Base-by-base conservation (phyloP, 169 alveolate genomes). In the Theileria annulata region DNA sequence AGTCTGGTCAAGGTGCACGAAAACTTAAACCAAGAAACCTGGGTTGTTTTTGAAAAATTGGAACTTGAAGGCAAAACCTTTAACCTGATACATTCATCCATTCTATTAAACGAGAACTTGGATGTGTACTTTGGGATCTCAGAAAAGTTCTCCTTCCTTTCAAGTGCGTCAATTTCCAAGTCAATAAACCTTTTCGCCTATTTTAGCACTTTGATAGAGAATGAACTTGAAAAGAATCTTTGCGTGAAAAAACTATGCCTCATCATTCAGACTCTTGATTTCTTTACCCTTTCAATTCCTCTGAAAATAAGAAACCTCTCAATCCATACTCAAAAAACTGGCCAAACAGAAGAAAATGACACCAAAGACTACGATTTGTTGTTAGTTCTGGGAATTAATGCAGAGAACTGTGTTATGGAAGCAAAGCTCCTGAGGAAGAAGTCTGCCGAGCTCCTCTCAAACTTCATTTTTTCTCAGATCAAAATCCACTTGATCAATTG, bases 391-490 rank as follows among this genome's bases (percentile, higher is more conserved):
- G 77, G 77, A 25, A 28, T 33, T 5, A 69, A 69, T 48, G 77
- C 77, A n/a, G 77, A 69, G 30, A 56, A 56, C 49, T 69, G 77
- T 31, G 66, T 69, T 15, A 49, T 69, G 77, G 77, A 69, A 56
- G 25, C 28, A 6, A 69, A 49, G 37, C 3, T 25, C 3, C 48
- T 69, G 66, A 28, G 49, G 21, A 56, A 69, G 28, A 69, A 49
- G 49, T 70, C 66, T 10, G 47, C 48, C 5, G 77, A 23, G 25
- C 49, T 33, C 48, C 63, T 69, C 8, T 15, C 71, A 63, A 63
- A 63, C 54, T 33, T 37, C 13, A 21, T 63, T 5, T 63, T 33
- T 21, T 33, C 48, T 3, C 48, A 63, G 48, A 63, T 63, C 23
- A 63, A 63, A 37, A 37, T 33, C 28, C 28, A 30, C 48, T 21